Conservation (phyloP, 208 protist species). For the Leishmania major region DNA sequence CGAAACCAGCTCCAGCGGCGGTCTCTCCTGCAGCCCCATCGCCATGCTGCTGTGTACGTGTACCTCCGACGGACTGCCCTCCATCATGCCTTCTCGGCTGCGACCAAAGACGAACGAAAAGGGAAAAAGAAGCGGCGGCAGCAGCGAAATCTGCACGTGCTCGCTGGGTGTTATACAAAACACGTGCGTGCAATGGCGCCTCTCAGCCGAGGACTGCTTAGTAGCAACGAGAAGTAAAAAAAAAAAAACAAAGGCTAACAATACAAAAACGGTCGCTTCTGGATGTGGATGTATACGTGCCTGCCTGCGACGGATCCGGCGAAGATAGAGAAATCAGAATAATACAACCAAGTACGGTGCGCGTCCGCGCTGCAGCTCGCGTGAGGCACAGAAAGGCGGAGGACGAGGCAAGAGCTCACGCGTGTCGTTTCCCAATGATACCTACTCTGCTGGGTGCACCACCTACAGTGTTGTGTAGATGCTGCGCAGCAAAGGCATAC, state of each 20-base stretch:
- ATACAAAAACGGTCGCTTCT: background rate
- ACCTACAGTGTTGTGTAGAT: background rate
- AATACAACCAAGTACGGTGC: background rate
- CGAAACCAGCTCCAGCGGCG: background rate
- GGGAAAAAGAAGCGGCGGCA: background rate
- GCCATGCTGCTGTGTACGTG: background rate
- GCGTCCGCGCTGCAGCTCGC: background rate
- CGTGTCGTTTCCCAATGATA: background rate
- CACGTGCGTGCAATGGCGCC: background rate
- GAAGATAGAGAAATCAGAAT: background rate
- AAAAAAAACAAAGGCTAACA: background rate
- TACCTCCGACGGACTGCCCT: background rate
- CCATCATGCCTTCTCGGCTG: background rate
- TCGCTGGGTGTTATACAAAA: background rate
- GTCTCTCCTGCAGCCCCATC: background rate
- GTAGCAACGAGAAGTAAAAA: background rate
- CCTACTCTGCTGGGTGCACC: background rate
- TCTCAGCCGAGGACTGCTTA: background rate
- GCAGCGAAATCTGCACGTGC: background rate
- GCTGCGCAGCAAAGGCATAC: background rate
- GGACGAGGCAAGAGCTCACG: background rate
- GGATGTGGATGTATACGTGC: background rate
- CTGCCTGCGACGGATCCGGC: background rate
- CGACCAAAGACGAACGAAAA: background rate
- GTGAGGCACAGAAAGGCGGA: background rate